Evolutionary conservation across 768 basidiomycete species (phyloP).

Genomic region (Stropharia rugosoannulata): DNA sequence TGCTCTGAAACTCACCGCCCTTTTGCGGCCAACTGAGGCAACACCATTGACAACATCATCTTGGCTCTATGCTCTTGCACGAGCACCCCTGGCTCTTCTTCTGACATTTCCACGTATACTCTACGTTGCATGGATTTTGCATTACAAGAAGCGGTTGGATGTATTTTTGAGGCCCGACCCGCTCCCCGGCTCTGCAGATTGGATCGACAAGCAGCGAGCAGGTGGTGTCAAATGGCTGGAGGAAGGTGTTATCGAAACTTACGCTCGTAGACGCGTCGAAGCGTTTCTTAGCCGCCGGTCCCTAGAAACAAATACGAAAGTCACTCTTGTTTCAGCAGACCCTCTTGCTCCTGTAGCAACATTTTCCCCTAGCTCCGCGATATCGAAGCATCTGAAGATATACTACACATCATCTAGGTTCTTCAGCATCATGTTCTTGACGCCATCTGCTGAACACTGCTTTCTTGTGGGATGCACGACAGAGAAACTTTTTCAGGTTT

Average conservation of each 20-base stretch:
- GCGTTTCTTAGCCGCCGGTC: slow-evolving; percentile 34
- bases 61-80: slow-evolving; percentile 36
- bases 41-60: slow-evolving; percentile 38
- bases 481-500: slow-evolving; percentile 37
- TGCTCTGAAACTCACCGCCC: slow-evolving; percentile 52
- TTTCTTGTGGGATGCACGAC: slow-evolving; percentile 37
- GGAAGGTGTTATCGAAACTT: slow-evolving; percentile 30
- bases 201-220: slow-evolving; percentile 18
- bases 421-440: slow-evolving; percentile 43
- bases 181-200: slow-evolving; percentile 32
- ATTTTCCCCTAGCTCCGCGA: slow-evolving; percentile 10
- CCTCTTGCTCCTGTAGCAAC: slow-evolving; percentile 24
- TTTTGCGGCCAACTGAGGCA: slow-evolving; percentile 35
- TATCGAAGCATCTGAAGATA: slow-evolving; percentile 27
- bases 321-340: slow-evolving; percentile 40
- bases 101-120: slow-evolving; percentile 60
- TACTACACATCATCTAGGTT: slow-evolving; percentile 44
- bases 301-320: slow-evolving; percentile 28
- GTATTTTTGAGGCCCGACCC: slow-evolving; percentile 64
- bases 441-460: slow-evolving; percentile 40
- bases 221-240: slow-evolving; percentile 37
- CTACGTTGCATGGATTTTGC: slow-evolving; percentile 58
- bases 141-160: slow-evolving; percentile 56
- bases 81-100: slow-evolving; percentile 52
- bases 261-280: slow-evolving; percentile 29